phyloP scores from a whole-genome alignment of 306 rosid genomes.

The Canavalia ensiformis region DNA sequence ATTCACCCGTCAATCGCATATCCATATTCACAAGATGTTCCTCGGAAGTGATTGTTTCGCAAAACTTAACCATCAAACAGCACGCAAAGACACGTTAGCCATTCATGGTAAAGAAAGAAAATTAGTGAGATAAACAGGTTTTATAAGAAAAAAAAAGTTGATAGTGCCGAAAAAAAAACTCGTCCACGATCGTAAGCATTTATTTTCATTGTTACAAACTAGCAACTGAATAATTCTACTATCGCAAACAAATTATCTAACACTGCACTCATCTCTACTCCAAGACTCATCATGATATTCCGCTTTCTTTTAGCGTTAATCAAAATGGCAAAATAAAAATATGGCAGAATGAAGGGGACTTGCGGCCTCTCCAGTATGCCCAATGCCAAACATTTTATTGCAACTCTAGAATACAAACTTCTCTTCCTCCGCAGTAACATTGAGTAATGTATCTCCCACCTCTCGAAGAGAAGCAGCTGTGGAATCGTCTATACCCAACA shows the following conservation, averaged over 20 bases:
- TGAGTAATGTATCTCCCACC: constrained; percentile 66
- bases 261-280: constrained; percentile 40
- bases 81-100: neutral
- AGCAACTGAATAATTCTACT: constrained; percentile 1
- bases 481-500: constrained; percentile 85
- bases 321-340: constrained; percentile 35
- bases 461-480: constrained; percentile 76
- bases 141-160: neutral
- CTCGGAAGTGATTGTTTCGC: no score
- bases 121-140: neutral
- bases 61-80: neutral
- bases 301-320: constrained; percentile 11
- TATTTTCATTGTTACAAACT: constrained; percentile 34
- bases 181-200: neutral
- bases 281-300: constrained; percentile 17
- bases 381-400: constrained; percentile 41
- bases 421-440: constrained; percentile 75
- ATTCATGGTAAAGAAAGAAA: neutral
- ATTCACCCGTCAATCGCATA: no score
- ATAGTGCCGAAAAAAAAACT: neutral
- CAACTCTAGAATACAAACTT: constrained; percentile 78
- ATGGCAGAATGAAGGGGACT: constrained; percentile 28
- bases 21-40: no score
- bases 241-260: constrained; percentile 36
- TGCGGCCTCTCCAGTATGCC: constrained; percentile 46